Evolutionary conservation across 2,329 filamentous ascomycete species (phyloP).

Genomic region (Botrytis fabae): DNA sequence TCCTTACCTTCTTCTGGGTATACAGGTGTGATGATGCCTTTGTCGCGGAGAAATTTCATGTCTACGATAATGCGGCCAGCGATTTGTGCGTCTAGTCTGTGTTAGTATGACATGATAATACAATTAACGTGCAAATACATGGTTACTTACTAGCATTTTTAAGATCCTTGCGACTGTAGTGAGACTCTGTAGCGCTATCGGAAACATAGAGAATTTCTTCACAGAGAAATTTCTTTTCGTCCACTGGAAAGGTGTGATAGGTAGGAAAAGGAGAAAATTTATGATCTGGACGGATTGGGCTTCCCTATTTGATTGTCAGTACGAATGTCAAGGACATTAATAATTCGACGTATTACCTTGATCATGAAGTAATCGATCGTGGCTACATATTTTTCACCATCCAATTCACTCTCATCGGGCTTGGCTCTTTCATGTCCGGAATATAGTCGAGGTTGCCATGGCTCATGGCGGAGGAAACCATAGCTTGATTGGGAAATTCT

Average conservation of each 20-base stretch:
- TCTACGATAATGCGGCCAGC: constrained; percentile 28
- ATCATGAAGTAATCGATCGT: constrained; percentile 31
- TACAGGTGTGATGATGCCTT: constrained; percentile 22
- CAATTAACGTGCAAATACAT: not conserved
- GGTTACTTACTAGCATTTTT: constrained; percentile 24
- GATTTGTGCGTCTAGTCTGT: constrained; percentile 26
- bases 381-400: constrained; percentile 26
- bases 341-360: constrained; percentile 22
- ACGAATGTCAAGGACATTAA: not conserved
- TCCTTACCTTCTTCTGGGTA: constrained; percentile 2
- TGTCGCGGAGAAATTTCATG: constrained; percentile 30
- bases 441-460: constrained; percentile 17
- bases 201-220: constrained; percentile 32
- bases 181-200: constrained; percentile 24
- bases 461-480: constrained; percentile 27
- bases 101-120: not conserved
- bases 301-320: constrained; percentile 22
- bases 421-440: constrained; percentile 19
- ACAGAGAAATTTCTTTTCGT: constrained; percentile 25
- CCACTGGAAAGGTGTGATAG: constrained; percentile 24
- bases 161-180: constrained; percentile 19
- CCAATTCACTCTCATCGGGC: constrained; percentile 21
- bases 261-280: constrained; percentile 17
- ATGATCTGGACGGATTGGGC: constrained; percentile 22
- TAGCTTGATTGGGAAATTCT: constrained; percentile 27